Base-by-base conservation (phyloP, 495 filamentous ascomycete species). In the Apiosordaria backusii region DNA sequence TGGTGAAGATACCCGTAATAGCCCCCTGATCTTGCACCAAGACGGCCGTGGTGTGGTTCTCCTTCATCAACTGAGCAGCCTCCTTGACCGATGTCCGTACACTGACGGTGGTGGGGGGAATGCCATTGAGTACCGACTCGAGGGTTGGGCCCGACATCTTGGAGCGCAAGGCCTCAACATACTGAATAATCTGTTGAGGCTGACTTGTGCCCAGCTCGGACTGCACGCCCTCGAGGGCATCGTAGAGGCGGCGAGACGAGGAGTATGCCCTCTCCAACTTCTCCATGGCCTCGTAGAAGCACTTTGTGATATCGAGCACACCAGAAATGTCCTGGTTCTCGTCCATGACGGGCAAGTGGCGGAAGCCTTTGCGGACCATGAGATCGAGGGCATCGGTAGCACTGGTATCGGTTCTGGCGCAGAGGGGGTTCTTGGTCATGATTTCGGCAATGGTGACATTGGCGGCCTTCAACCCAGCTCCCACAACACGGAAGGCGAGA, bases 221-320 rank as follows among this genome's bases (percentile, higher is more conserved):
- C 81, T 99, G 95, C n/a, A 99, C 95, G 75, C 95, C 95, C 76
- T 99, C 96, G 68, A 99, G 82, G 40, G 95, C 95, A 82, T 97
- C 95, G 75, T 99, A 98, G 15, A 99, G 84, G 75, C 97, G 95
- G 57, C 94, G 85, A 18, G 96, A 98, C 50, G 96, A 98, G 74
- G 91, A 90, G 77, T 99, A 99, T 21, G 95, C 96, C 58, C 95
- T 88, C 78, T 99, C 95, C 65, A 99, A 78, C 80, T 99, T 99
- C 82, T 99, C 95, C 95, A 99, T 99, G 53, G 95, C 95, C 81
- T 99, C 95, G 77, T 99, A 99, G 80, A 99, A 99, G 80, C 95
- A 99, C 79, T 98, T 99, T 26, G 95, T 99, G 73, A 99, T 99
- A 82, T 99, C 95, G 57, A 99, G 84, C 67, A 99, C 93, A 80